Evolutionary conservation across 2,329 filamentous ascomycete genomes (phyloP).

Genomic region (Aspergillus piperis): DNA sequence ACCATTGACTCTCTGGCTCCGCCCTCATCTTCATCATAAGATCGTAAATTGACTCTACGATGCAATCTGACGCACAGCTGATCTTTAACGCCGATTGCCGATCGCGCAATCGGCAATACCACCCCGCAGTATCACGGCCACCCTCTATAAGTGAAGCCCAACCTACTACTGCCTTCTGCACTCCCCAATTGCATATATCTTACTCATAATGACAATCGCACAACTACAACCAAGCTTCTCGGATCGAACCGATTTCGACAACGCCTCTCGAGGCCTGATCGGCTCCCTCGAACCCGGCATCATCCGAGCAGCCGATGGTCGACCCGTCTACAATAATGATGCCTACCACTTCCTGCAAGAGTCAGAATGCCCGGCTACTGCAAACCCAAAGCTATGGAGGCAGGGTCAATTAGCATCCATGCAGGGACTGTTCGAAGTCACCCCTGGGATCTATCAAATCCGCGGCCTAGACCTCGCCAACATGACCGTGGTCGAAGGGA

Average conservation of each 20-base stretch:
- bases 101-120: background rate
- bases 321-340: slow-evolving; percentile 37
- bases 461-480: slow-evolving; percentile 46
- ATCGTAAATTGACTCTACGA: too few relatives aligned
- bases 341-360: slow-evolving; percentile 33
- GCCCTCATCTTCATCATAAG: too few relatives aligned
- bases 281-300: slow-evolving; percentile 19
- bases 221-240: slow-evolving; percentile 16
- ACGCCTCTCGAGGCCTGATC: slow-evolving; percentile 25
- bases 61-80: background rate
- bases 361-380: slow-evolving; percentile 27
- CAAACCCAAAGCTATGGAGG: slow-evolving; percentile 39
- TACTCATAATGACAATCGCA: background rate
- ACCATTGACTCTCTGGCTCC: background rate
- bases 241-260: slow-evolving; percentile 19
- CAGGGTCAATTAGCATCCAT: slow-evolving; percentile 35
- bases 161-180: background rate
- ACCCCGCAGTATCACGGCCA: too few relatives aligned
- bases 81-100: background rate
- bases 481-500: slow-evolving; percentile 44
- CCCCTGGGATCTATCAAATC: slow-evolving; percentile 43
- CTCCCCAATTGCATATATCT: fast-evolving
- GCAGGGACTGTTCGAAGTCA: slow-evolving; percentile 41
- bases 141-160: background rate
- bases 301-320: slow-evolving; percentile 25